A percentile compares a stretch with the other conserved stretches of the same genome.
Conservation (phyloP, 352 stramenopile species). For the Globisporangium cystogenes region DNA sequence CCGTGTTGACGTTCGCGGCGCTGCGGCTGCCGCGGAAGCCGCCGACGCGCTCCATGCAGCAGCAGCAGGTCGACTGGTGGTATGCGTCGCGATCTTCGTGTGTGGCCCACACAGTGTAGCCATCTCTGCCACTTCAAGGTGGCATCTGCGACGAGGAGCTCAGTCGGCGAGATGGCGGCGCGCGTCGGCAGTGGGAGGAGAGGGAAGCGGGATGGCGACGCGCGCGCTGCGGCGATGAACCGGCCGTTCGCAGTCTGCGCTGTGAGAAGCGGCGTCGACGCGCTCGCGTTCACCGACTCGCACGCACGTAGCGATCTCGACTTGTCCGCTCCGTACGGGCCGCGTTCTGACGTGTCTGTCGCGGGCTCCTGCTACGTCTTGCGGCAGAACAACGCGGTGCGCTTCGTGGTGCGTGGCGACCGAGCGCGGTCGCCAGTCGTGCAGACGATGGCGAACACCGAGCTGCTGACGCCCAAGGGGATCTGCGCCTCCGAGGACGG, state of each 20-base stretch:
- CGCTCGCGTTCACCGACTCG: conserved; percentile 29
- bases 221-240: conserved; percentile 21
- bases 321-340: too few relatives aligned
- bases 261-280: conserved; percentile 13
- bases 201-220: conserved; percentile 26
- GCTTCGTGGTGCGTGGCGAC: conserved; percentile 16
- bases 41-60: background rate
- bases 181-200: conserved; percentile 11
- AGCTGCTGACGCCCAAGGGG: conserved; percentile 39
- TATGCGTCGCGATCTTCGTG: background rate
- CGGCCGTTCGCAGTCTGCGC: conserved; percentile 30
- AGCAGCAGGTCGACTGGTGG: background rate
- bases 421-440: conserved; percentile 6
- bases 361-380: background rate
- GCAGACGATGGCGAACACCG: conserved; percentile 21
- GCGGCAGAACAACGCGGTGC: conserved; percentile 33
- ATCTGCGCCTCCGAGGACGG: conserved; percentile 32
- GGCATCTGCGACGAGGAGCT: background rate
- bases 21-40: conserved; percentile 14
- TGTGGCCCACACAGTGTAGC: background rate
- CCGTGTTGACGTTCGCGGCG: conserved; percentile 14
- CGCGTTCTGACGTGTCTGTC: background rate
- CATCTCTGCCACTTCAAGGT: background rate
- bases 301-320: conserved; percentile 21
- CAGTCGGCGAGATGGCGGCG: background rate